Conservation (phyloP, 768 basidiomycete genomes). For the Boletellus sp. region DNA sequence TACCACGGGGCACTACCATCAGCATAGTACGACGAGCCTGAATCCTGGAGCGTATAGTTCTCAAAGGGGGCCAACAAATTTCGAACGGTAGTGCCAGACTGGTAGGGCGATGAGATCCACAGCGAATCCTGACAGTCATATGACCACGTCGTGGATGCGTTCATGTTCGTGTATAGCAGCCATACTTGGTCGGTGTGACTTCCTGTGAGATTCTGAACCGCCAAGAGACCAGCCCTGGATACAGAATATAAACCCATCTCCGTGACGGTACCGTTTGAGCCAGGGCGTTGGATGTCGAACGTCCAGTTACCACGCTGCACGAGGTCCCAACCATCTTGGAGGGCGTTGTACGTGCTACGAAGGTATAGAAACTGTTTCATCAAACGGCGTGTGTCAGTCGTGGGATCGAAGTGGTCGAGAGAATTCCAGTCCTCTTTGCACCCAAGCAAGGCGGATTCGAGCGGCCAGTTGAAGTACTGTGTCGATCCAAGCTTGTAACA, state of each 20-base stretch:
- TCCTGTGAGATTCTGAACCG: conserved; percentile 61
- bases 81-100: conserved; percentile 52
- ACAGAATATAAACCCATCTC: conserved; percentile 90
- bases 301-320: conserved; percentile 87
- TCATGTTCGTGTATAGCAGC: conserved; percentile 86
- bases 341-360: conserved; percentile 60
- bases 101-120: conserved; percentile 83
- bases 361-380: conserved; percentile 72
- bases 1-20: conserved; percentile 58
- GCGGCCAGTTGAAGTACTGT: conserved; percentile 92
- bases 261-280: conserved; percentile 75
- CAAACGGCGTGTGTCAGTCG: conserved; percentile 68
- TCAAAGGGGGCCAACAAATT: conserved; percentile 88
- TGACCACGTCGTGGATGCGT: conserved; percentile 60
- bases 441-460: conserved; percentile 73
- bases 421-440: conserved; percentile 91
- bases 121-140: conserved; percentile 51
- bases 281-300: conserved; percentile 68
- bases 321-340: conserved; percentile 88
- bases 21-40: conserved; percentile 58
- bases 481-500: conserved; percentile 87
- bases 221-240: conserved; percentile 58
- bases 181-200: conserved; percentile 66
- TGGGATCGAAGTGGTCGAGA: conserved; percentile 93
- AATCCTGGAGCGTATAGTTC: conserved; percentile 63